Conservation (phyloP, 2,329 filamentous ascomycete species). For the Lanzia echinophila region DNA sequence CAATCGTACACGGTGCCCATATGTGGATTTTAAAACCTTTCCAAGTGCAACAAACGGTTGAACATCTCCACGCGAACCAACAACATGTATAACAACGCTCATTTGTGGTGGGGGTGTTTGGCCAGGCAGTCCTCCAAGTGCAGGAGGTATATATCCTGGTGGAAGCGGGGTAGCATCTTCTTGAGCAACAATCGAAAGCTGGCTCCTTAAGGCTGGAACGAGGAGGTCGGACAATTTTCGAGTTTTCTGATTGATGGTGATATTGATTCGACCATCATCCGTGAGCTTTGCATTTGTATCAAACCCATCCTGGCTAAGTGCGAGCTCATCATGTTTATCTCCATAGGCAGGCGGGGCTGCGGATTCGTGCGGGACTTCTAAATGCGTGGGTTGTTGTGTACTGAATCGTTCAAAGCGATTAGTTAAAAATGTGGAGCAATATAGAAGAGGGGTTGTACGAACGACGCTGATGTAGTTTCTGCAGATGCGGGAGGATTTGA, state of each 20-base stretch:
- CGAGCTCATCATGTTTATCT: slow-evolving; percentile 47
- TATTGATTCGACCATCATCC: slow-evolving; percentile 73
- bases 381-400: slow-evolving; percentile 2
- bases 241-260: slow-evolving; percentile 69
- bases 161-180: slow-evolving; percentile 48
- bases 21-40: slow-evolving; percentile 54
- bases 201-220: slow-evolving; percentile 56
- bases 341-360: slow-evolving; percentile 48
- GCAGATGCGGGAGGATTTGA: background rate
- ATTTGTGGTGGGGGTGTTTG: slow-evolving; percentile 51
- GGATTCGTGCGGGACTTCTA: slow-evolving; percentile 16
- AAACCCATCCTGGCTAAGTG: slow-evolving; percentile 56
- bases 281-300: slow-evolving; percentile 54
- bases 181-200: slow-evolving; percentile 34
- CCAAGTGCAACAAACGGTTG: slow-evolving; percentile 70
- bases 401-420: background rate
- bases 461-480: background rate
- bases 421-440: background rate
- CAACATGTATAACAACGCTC: slow-evolving; percentile 69
- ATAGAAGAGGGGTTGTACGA: background rate
- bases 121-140: slow-evolving; percentile 57
- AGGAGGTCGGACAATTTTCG: slow-evolving; percentile 60
- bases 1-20: slow-evolving; percentile 65
- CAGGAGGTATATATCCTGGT: slow-evolving; percentile 66
- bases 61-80: slow-evolving; percentile 68